Conservation (phyloP, 345 rosid genomes). For the Acer saccharum region DNA sequence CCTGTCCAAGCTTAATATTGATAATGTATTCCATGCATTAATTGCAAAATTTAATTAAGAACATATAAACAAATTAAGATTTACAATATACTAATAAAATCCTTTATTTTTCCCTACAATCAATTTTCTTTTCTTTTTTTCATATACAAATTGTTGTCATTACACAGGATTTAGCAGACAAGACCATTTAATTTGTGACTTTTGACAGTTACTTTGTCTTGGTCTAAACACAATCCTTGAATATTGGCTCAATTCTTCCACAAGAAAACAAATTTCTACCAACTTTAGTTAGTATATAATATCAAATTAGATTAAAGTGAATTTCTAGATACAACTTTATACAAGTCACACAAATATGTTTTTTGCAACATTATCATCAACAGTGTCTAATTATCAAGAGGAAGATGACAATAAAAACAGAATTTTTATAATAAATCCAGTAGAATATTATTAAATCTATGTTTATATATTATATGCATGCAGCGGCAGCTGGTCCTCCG, state of each 20-base stretch:
- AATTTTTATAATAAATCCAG: no score
- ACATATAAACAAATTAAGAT: no score
- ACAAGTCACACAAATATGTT: background rate
- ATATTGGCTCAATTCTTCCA: slow-evolving; percentile 1
- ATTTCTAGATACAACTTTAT: background rate
- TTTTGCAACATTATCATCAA: background rate
- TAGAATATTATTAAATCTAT: no score
- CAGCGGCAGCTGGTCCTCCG: background rate
- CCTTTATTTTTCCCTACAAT: no score
- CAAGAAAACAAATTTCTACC: slow-evolving; percentile 1
- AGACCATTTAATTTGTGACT: background rate
- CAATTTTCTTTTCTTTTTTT: no score
- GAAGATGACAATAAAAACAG: background rate
- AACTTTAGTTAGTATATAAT: background rate
- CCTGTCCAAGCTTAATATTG: no score
- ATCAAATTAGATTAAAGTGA: background rate
- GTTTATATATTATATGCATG: no score
- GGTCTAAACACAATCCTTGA: background rate
- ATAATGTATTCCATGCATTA: no score
- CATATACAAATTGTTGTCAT: no score
- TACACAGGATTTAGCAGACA: no score
- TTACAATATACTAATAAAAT: no score
- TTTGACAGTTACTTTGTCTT: slow-evolving; percentile 10
- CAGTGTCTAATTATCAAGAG: background rate
- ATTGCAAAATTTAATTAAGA: no score